Percentiles rank a stretch among this genome's conserved stretches.
Evolutionary conservation across 371 early-diverging fungal species (phyloP).

Genomic region (Mucor saturninus): DNA sequence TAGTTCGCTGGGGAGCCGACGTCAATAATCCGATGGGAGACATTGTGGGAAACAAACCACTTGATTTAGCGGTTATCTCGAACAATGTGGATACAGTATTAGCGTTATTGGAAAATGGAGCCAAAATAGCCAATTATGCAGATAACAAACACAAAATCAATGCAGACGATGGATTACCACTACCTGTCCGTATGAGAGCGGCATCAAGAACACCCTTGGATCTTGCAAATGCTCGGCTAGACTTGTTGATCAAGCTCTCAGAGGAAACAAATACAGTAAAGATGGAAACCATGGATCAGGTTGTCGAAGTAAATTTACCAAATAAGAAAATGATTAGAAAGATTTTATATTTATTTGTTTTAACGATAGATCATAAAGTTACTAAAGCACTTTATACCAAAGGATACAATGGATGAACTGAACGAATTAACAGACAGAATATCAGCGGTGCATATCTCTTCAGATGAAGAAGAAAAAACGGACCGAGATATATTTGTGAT

Average conservation of each 20-base stretch:
- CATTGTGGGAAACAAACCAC: conserved; percentile 52
- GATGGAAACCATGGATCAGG: conserved; percentile 27
- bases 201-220: conserved; percentile 38
- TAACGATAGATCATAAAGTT: conserved; percentile 42
- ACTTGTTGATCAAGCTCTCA: conserved; percentile 34
- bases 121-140: background rate
- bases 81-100: conserved; percentile 52
- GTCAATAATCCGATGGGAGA: conserved; percentile 54
- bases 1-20: conserved; percentile 47
- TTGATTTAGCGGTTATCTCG: conserved; percentile 52
- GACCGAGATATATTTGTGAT: conserved; percentile 22
- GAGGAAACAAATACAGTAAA: conserved; percentile 2
- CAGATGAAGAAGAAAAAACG: background rate
- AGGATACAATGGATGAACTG: conserved; percentile 15
- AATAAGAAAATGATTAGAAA: background rate
- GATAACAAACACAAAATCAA: background rate
- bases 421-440: conserved; percentile 23
- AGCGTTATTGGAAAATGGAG: conserved; percentile 46
- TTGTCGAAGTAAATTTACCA: conserved; percentile 23
- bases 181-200: conserved; percentile 20
- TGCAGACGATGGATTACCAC: conserved; percentile 16
- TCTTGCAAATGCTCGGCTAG: conserved; percentile 45
- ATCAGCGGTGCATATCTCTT: conserved; percentile 7
- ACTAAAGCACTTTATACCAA: conserved; percentile 38
- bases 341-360: background rate